Base-by-base conservation (phyloP, 225 moss, liverwort and hornwort genomes). In the Sphagnum tenellum region DNA sequence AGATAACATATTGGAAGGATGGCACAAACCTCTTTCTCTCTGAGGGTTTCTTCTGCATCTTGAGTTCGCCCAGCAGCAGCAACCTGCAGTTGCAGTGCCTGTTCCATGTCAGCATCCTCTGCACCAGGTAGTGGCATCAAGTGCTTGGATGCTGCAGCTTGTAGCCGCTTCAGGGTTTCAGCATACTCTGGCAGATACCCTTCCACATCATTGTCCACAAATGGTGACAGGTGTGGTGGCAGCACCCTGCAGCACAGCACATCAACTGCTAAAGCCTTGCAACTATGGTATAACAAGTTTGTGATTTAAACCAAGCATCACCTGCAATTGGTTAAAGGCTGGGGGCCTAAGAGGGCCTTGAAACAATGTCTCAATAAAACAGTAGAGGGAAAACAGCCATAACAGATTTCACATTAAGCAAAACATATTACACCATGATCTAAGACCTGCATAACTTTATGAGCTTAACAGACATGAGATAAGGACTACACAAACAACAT, bases 131-230 rank as follows among this genome's bases (percentile, higher is more conserved):
- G 48, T 45, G 92, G 89, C 53, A 87, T 60, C 56, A 78, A 72
- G 50, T 63, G 67, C 9, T 86, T 81, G 4, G 77, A 76, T 44
- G 77, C 67, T 49, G 82, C 71, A 11, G 74, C 71, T 82, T 86
- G 86, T 78, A 89, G 74, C 67, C 77, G 79, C 73, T 81, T 86
- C 57, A 89, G 72, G 2, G 88, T 78, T 61, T 89, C 87, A 47
- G 89, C 94, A 45, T 96, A 89, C 79, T 92, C 95, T 3, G 95
- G 95, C 76, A 92, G 81, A 57, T 92, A 96, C 4, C 92, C 95
- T 72, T 89, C 95, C 12, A 73, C 92, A 49, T 88, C 92, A 49
- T 88, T 85, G 60, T 98, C 93, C 47, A 89, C 93, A 8, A 98
- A 98, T 4, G 90, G 92, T 59, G 93, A 98, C 72, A 98, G 67